Evolutionary conservation across 352 stramenopile genomes (phyloP).

Genomic region (Globisporangium emineosum): DNA sequence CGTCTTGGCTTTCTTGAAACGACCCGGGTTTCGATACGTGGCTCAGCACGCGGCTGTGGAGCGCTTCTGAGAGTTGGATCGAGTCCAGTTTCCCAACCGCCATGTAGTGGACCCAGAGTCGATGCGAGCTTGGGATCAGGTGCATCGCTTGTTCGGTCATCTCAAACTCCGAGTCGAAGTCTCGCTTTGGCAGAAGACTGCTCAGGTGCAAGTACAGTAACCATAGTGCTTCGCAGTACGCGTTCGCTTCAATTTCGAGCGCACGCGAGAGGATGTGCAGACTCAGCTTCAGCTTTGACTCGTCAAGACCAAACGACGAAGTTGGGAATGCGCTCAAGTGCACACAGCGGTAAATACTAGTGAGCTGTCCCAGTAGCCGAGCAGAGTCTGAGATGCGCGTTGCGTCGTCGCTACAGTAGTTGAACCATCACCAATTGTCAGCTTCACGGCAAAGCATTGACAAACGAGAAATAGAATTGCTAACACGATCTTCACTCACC

Average conservation of each 20-base stretch:
- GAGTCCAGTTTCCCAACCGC: constrained; percentile 13
- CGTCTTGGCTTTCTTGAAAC: background rate
- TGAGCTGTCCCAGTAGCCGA: constrained; percentile 19
- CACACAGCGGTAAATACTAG: constrained; percentile 18
- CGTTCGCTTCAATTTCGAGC: constrained; percentile 35
- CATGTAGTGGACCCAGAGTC: constrained; percentile 32
- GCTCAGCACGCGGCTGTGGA: constrained; percentile 16
- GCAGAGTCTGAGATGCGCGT: constrained; percentile 16
- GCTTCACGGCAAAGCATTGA: background rate
- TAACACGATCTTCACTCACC: constrained; percentile 13
- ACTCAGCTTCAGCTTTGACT: constrained; percentile 19
- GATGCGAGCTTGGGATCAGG: constrained; percentile 26
- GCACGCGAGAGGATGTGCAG: constrained; percentile 31
- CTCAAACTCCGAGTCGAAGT: constrained; percentile 23
- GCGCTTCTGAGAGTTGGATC: constrained; percentile 10
- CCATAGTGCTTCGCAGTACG: constrained; percentile 36
- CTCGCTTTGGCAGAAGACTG: constrained; percentile 13
- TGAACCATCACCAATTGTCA: background rate
- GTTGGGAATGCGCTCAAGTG: constrained; percentile 2
- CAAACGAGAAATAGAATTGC: background rate
- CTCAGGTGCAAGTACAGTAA: constrained; percentile 30
- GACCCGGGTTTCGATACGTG: constrained; percentile 12
- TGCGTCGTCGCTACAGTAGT: constrained; percentile 22
- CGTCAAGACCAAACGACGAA: background rate
- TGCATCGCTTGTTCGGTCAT: constrained; percentile 32